Evolutionary conservation across 2,329 filamentous ascomycete genomes (phyloP), one percentile per base, ranked within the genome.

Genomic region (Diaporthe amygdali): DNA sequence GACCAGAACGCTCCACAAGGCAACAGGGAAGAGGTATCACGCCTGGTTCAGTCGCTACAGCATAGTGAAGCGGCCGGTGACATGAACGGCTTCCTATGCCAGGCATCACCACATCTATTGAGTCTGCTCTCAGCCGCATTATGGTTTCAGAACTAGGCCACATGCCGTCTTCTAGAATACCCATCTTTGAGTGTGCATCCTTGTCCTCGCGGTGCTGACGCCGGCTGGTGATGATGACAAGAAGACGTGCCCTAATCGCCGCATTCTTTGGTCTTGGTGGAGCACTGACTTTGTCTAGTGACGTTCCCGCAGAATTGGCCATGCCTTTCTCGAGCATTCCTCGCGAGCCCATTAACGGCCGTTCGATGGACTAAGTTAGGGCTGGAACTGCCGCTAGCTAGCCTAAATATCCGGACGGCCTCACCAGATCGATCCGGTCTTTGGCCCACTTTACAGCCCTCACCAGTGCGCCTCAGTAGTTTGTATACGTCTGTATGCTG

Each of bases 41-140:
- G 7, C 30, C 25, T 55, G n/a, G n/a, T n/a, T n/a, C n/a, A n/a
- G n/a, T n/a, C n/a, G 37, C 15, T 59, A 30, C 39, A 22, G 12
- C 27, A 27, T 25, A 12, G 14, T 47, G 39, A 46, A 15, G 25
- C 27, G 17, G 10, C 17, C 27, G 41, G 17, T 32, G 56, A 22
- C 56, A 27, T 20, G 1, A 12, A 47, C 17, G 34, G 25, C 56
- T 7, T 41, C 47, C 56, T 30, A 7, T 34, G 12, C 39, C 39
- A 34, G 8, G 9, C 27, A 47, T 34, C 20, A 49, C n/a, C 27
- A 14, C 41, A 49, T 22, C 30, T 64, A 30, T 22, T 37, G 30
- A 34, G 41, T 63, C 59, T 63, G 27, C 27, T 63, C 25, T 63
- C 59, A 64, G 59, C 59, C 59, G 59, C 59, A 64, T 64, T 20